Percentiles rank a stretch among this genome's conserved stretches.
Conservation (phyloP, 805 yeast genomes). For the Saccharomycopsis sp. region DNA sequence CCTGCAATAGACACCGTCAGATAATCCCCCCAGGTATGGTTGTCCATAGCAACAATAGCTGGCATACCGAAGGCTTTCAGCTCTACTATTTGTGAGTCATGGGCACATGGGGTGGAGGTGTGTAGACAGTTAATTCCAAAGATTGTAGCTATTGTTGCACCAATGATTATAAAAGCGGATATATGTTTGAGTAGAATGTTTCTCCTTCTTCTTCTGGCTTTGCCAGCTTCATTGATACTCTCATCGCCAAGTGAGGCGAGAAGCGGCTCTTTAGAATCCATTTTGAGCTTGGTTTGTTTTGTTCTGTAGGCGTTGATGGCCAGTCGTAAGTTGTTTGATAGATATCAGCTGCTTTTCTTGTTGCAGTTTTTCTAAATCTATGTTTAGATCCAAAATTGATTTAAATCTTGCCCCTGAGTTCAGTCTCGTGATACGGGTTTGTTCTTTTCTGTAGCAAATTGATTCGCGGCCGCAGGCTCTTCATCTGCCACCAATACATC, state of each 20-base stretch:
- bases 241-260: neutral
- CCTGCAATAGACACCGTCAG: neutral
- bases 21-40: neutral
- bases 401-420: too few relatives aligned
- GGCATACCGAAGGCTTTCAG: neutral
- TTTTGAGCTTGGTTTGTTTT: neutral
- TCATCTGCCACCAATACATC: too few relatives aligned
- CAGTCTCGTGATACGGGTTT: too few relatives aligned
- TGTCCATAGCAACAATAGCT: neutral
- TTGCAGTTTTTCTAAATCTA: neutral
- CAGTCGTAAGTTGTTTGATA: neutral
- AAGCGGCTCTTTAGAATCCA: neutral
- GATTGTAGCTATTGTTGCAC: neutral
- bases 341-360: neutral
- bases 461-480: too few relatives aligned
- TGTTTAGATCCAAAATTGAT: too few relatives aligned
- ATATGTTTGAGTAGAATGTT: neutral
- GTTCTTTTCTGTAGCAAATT: too few relatives aligned
- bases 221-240: neutral
- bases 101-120: too few relatives aligned
- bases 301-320: too few relatives aligned
- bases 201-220: neutral
- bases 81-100: too few relatives aligned
- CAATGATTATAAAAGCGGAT: neutral
- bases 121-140: neutral